Conservation (phyloP, 305 asterid species). For the Rubia balearica region DNA sequence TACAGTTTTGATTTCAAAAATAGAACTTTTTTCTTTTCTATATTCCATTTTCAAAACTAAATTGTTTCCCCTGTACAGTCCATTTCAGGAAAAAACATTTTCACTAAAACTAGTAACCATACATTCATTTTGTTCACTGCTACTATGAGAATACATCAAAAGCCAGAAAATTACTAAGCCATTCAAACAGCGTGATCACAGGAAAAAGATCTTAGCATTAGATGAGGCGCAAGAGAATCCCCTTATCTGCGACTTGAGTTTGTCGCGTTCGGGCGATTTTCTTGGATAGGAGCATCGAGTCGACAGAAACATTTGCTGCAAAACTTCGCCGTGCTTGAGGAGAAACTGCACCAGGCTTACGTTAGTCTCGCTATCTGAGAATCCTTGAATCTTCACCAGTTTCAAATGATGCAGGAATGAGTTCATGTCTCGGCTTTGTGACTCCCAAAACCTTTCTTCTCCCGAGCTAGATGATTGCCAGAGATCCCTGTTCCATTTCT, state of each 20-base stretch:
- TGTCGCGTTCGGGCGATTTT: conserved; percentile 43
- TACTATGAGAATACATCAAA: no score
- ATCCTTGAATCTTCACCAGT: conserved; percentile 61
- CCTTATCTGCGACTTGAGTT: conserved; percentile 60
- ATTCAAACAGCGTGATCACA: conserved; percentile 10
- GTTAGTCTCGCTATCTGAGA: conserved; percentile 49
- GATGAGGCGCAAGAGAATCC: conserved; percentile 65
- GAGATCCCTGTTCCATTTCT: conserved; percentile 55
- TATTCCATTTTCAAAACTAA: no score
- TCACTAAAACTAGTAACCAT: no score
- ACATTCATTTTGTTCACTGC: no score
- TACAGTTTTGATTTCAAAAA: no score
- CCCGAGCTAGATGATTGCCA: conserved; percentile 50
- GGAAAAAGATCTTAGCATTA: conserved; percentile 52
- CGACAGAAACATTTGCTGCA: conserved; percentile 46
- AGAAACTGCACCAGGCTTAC: conserved; percentile 57
- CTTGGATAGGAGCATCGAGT: conserved; percentile 36
- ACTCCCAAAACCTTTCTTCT: conserved; percentile 72
- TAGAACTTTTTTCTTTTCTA: no score
- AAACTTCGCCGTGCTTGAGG: conserved; percentile 62
- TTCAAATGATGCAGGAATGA: conserved; percentile 51
- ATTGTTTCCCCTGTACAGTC: no score
- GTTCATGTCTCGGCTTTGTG: conserved; percentile 43
- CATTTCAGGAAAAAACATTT: no score
- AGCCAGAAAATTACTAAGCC: no score